Evolutionary conservation across 148 eudicot species (phyloP), one percentile per base, ranked within the genome.

Genomic region (Vaccinium corymbosum): DNA sequence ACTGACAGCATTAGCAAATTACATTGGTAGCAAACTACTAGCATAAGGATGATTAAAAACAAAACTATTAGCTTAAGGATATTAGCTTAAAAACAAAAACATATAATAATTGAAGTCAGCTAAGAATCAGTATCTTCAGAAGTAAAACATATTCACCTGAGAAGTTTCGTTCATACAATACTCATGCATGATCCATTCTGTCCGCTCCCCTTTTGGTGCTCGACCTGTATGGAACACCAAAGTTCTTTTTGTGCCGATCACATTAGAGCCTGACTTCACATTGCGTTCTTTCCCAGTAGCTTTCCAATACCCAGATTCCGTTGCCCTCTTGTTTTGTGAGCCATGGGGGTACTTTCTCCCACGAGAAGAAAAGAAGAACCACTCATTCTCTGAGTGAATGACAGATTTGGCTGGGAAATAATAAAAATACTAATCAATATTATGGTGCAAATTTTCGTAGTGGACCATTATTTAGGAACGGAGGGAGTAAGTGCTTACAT

Each of bases 111-210:
- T 19, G 53, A 14, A 73, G 62, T 14, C 16, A 35, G 70, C 35
- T 1, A 29, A 81, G 19, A 81, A 81, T 73, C 32, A 72, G 42
- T 13, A 32, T 77, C 57, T 6, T n/a, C 16, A 53, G 19, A 79
- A n/a, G 38, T 42, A 29, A 49, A 22, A 8, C 27, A 3, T 8
- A n/a, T 35, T 85, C 85, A 95, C 99, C 97, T 94, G 94, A 80
- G 87, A 82, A 77, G 80, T 89, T 74, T 88, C 97, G 48, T 76
- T 52, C 89, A 91, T 90, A 72, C 92, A 92, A 79, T 91, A 93
- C 86, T 94, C 99, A 16, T 94, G 98, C 95, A 96, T 96, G 50
- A 94, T 91, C 99, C 99, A 96, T 86, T 93, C 95, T 8, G 99
- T 96, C 59, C 99, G 90, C 85, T 93, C 93, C 25, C 99, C 98